phyloP scores from a whole-genome alignment of 192 early-diverging fungal genomes.

The Thamnidium elegans region DNA sequence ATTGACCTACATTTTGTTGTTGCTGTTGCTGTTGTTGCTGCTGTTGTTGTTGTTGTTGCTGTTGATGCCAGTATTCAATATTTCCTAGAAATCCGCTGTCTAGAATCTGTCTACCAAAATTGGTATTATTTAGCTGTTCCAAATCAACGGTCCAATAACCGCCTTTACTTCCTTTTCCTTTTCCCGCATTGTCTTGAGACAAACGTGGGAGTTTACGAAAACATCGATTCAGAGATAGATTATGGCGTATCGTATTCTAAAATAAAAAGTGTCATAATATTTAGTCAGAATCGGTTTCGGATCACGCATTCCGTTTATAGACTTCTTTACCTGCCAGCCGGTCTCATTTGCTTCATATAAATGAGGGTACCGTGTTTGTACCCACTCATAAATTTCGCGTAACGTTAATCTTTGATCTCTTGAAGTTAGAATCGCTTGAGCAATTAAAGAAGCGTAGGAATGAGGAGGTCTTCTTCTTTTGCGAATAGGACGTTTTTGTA shows the following conservation, averaged over 20 bases:
- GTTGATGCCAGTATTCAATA: conserved; percentile 29
- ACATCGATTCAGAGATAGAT: conserved; percentile 80
- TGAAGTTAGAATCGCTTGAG: conserved; percentile 71
- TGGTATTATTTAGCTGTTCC: conserved; percentile 27
- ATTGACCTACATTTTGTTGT: not conserved
- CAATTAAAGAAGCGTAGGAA: conserved; percentile 80
- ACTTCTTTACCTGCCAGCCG: conserved; percentile 74
- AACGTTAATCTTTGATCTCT: conserved; percentile 64
- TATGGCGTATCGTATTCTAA: conserved; percentile 90
- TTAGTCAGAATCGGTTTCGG: not conserved
- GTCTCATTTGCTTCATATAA: conserved; percentile 64
- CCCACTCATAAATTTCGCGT: conserved; percentile 84
- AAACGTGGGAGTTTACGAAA: conserved; percentile 75
- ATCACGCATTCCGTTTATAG: not conserved
- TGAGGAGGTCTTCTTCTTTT: conserved; percentile 56
- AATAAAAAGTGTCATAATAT: conserved; percentile 21
- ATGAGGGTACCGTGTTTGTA: conserved; percentile 69
- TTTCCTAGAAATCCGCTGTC: conserved; percentile 26
- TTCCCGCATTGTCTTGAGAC: conserved; percentile 32
- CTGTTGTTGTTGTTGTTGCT: conserved; percentile 1
- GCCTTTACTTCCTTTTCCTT: conserved; percentile 62
- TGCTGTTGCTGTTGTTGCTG: not conserved
- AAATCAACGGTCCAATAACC: conserved; percentile 61
- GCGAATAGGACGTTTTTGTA: conserved; percentile 20
- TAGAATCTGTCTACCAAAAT: conserved; percentile 29